Percentiles rank a stretch among this genome's conserved stretches.
Conservation (phyloP, 1,284 basidiomycete genomes). For the Marasmius oreades region DNA sequence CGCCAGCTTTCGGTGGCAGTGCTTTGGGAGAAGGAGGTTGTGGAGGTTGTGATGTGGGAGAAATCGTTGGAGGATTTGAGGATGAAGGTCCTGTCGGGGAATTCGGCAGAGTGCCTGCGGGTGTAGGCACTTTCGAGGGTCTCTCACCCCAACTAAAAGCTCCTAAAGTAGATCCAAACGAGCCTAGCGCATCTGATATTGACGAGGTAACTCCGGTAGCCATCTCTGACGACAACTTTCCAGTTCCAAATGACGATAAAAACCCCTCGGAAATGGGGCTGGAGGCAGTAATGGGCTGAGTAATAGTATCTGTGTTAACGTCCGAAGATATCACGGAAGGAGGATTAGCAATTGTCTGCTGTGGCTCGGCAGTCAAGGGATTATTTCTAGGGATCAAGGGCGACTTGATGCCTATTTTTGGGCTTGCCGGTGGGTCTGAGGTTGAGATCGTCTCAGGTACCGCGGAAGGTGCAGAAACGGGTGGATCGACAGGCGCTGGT, state of each 20-base stretch:
- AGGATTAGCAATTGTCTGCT: neutral
- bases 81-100: neutral
- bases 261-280: neutral
- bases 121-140: neutral
- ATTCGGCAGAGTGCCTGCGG: too few relatives aligned
- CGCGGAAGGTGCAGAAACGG: slow-evolving; percentile 13
- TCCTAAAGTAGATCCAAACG: neutral
- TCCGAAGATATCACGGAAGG: slow-evolving; percentile 11
- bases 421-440: neutral
- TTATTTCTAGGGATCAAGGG: neutral
- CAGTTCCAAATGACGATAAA: neutral
- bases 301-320: neutral
- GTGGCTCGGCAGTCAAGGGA: neutral
- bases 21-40: neutral
- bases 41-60: too few relatives aligned
- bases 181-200: neutral
- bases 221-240: neutral
- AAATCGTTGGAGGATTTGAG: neutral
- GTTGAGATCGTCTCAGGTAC: neutral
- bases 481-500: slow-evolving; percentile 5
- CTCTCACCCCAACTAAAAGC: neutral
- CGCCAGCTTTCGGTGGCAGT: slow-evolving; percentile 3
- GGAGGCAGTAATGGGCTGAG: slow-evolving; percentile 3
- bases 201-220: neutral
- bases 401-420: slow-evolving; percentile 1